Evolutionary conservation across 2,329 filamentous ascomycete species (phyloP), one percentile per base, ranked within the genome.

Genomic region (Aspergillus arachidicola): DNA sequence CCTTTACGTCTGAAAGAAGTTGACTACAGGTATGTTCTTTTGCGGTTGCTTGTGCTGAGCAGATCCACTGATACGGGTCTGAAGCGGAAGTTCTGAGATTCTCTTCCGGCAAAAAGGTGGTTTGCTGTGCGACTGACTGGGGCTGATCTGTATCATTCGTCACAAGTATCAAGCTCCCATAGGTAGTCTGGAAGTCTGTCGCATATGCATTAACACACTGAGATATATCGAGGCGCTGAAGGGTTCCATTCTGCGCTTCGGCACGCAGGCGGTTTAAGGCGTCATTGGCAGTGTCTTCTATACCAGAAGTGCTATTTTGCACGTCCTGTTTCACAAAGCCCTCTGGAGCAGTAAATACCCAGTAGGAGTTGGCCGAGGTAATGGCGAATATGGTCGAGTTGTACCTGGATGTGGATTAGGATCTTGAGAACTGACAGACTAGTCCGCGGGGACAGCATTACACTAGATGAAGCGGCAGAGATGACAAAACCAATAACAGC

Each of bases 311-410:
- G 7, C 11, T 30, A 36, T 32, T 10, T 12, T 46, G 28, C 2
- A 26, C 21, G 9, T 28, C 19, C 26, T 38, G 11, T 28, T 50
- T 28, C 4, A 11, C 16, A 26, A 58, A 58, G 32, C 53, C 43
- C 32, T 19, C 11, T 60, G 30, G 45, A 5, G 64, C 70, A 7
- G 68, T 28, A 30, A 66, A 63, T 2, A 71, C 53, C 21, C 60
- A 30, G 61, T 73, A 71, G 3, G 64, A 61, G 36, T 68, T 64
- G 19, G 59, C 70, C 16, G 66, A 62, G 21, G 71, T 58, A 12
- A 63, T 64, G 6, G 48, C 55, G 58, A 68, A 69, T 9, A 69
- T 61, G 9, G 55, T 59, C 11, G 65, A 66, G 59, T 66, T 69
- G 56, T 74, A 73, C n/a, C 65, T 69, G 26, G 23, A 19, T 10